Evolutionary conservation across 345 rosid genomes (phyloP).

Genomic region (Microthlaspi erraticum): DNA sequence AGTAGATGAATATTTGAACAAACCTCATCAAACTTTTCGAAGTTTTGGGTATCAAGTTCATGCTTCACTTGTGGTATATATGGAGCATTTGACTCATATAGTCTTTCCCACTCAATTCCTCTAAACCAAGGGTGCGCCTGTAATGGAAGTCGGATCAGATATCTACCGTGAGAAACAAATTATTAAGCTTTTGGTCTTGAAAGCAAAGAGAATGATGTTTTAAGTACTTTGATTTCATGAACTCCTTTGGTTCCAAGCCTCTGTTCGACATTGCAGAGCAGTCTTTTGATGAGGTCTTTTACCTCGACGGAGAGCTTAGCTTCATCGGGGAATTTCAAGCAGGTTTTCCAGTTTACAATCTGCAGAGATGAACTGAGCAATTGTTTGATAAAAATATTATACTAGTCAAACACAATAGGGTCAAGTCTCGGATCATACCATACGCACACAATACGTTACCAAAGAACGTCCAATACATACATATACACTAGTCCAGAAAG

Average conservation of each 20-base stretch:
- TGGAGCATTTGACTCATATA: constrained; percentile 67
- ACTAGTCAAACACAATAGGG: constrained; percentile 27
- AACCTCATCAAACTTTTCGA: constrained; percentile 79
- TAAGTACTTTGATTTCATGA: constrained; percentile 60
- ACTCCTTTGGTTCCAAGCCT: constrained; percentile 75
- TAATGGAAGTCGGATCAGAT: too few species aligned
- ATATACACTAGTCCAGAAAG: too few species aligned
- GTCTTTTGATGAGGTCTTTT: constrained; percentile 63
- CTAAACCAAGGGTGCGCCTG: constrained; percentile 70
- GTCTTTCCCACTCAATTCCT: constrained; percentile 63
- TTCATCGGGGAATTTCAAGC: constrained; percentile 70
- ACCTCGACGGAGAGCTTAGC: constrained; percentile 64
- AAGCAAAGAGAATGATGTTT: constrained; percentile 31
- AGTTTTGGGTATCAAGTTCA: constrained; percentile 70
- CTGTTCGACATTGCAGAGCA: constrained; percentile 66
- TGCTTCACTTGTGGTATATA: constrained; percentile 66
- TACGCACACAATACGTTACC: constrained; percentile 13
- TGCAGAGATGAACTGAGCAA: constrained; percentile 50
- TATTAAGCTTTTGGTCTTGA: not conserved
- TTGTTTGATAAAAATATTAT: constrained; percentile 42
- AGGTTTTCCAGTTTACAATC: constrained; percentile 74
- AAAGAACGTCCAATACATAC: too few species aligned
- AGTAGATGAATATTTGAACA: constrained; percentile 7
- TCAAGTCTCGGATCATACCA: constrained; percentile 25
- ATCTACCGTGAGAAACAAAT: too few species aligned